Conservation (phyloP, 1,284 basidiomycete species). For the Hymenochaete sp. region DNA sequence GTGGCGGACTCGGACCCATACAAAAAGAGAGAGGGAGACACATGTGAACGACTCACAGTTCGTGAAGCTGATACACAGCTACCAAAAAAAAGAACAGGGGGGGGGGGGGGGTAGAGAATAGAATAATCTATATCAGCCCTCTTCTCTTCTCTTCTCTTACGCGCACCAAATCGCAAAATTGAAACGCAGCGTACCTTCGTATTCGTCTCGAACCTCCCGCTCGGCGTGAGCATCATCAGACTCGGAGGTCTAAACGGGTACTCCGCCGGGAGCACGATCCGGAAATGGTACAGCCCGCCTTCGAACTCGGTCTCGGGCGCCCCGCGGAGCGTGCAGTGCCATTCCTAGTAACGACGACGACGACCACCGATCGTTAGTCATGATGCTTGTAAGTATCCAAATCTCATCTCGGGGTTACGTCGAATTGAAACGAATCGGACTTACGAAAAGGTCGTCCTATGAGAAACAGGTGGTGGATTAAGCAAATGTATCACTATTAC, state of each 20-base stretch:
- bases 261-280: constrained; percentile 84
- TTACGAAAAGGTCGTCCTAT: constrained; percentile 76
- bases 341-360: constrained; percentile 55
- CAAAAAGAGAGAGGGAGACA: constrained; percentile 2
- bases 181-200: constrained; percentile 64
- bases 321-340: constrained; percentile 95
- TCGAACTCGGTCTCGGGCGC: constrained; percentile 84
- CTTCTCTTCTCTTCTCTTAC: too few relatives aligned
- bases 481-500: neutral
- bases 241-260: constrained; percentile 94
- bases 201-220: constrained; percentile 90
- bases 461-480: constrained; percentile 1
- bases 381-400: too few relatives aligned
- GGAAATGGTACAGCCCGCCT: constrained; percentile 86
- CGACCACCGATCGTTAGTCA: too few relatives aligned
- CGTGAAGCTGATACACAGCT: constrained; percentile 93
- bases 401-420: too few relatives aligned
- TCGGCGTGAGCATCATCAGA: constrained; percentile 91
- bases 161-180: too few relatives aligned
- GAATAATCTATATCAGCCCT: constrained; percentile 15
- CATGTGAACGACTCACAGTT: constrained; percentile 48
- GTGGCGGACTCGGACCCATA: constrained; percentile 2
- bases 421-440: constrained; percentile 24
- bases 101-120: neutral
- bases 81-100: constrained; percentile 7